Evolutionary conservation across 805 yeast genomes (phyloP), one percentile per base, ranked within the genome.

Genomic region (Metschnikowia vanudenii): DNA sequence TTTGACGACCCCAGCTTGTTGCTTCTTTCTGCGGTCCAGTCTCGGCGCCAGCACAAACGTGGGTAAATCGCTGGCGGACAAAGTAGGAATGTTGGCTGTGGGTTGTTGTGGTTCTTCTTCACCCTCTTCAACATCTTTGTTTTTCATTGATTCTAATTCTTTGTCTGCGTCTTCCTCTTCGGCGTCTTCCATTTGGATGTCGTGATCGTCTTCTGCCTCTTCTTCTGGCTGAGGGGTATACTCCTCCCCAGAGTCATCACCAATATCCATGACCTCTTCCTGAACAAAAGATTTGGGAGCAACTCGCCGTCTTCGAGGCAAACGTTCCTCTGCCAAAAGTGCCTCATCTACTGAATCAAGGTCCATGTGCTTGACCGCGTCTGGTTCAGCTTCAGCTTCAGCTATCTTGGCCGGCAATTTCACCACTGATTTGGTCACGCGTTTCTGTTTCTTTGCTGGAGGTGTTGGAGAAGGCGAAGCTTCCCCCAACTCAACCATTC

Each of bases 51-150:
- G 43, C 18, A 45, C 50, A 24, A 51, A 51, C 1, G 40, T 26
- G 5, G 54, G 54, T 12, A 51, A 40, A 32, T 51, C 51, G 14
- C 31, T 42, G n/a, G 52, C 41, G 6, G 45, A 39, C 10, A 51
- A 26, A 4, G 43, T 13, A 3, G 52, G 19, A 5, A 31, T n/a
- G 17, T 20, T 13, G 29, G 29, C 8, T 12, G 8, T 9, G 10
- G 29, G 16, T n/a, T 31, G 7, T 36, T 36, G 13, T 12, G 17
- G 17, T 26, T 28, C 35, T 38, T 28, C 35, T 26, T 14, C 12
- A 3, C 5, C 37, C 18, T n/a, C 16, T 22, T 12, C 31, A 11
- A 16, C 35, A 9, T 41, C 40, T 4, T 18, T 24, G n/a, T n/a
- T n/a, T n/a, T n/a, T n/a, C n/a, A n/a, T n/a, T n/a, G n/a, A n/a